These are phyloP conservation scores for Vitis riparia DNA, from an alignment of 164 flowering plant genomes.

Conservation along the genomic window DNA sequence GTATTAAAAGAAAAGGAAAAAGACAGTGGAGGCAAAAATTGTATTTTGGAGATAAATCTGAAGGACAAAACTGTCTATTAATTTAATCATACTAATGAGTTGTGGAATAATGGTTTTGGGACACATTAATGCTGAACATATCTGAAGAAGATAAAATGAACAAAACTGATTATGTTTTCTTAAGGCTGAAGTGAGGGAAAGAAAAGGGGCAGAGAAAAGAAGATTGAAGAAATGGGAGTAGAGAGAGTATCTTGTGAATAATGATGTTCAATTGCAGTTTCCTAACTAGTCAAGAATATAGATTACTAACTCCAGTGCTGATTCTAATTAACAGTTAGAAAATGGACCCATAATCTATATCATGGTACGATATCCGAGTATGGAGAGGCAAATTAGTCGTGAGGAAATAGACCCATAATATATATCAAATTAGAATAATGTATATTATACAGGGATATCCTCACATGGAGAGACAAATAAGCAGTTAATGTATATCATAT, in stretches of 20 bases:
- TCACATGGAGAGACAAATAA: not conserved
- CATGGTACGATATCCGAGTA: too few relatives aligned
- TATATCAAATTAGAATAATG: too few relatives aligned
- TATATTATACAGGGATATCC: too few relatives aligned
- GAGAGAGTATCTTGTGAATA: not conserved
- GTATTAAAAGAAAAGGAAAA: too few relatives aligned
- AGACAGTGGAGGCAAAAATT: too few relatives aligned
- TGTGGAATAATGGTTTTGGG: too few relatives aligned
- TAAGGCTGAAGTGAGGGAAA: not conserved
- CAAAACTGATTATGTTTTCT: not conserved
- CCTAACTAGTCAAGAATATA: not conserved
- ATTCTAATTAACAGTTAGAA: not conserved
- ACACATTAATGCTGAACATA: not conserved
- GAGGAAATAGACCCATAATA: not conserved
- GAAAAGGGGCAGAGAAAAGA: not conserved
- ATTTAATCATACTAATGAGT: too few relatives aligned
- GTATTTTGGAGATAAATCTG: too few relatives aligned
- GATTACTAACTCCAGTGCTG: not conserved
- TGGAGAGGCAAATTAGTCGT: not conserved
- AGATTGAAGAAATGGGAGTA: not conserved
- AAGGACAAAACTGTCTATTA: too few relatives aligned
- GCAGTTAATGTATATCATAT: not conserved
- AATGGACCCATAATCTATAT: not conserved
- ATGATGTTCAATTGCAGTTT: not conserved
- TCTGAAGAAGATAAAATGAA: not conserved